Conservation (phyloP, 306 rosid genomes). For the Hippophae gyantsensis region DNA sequence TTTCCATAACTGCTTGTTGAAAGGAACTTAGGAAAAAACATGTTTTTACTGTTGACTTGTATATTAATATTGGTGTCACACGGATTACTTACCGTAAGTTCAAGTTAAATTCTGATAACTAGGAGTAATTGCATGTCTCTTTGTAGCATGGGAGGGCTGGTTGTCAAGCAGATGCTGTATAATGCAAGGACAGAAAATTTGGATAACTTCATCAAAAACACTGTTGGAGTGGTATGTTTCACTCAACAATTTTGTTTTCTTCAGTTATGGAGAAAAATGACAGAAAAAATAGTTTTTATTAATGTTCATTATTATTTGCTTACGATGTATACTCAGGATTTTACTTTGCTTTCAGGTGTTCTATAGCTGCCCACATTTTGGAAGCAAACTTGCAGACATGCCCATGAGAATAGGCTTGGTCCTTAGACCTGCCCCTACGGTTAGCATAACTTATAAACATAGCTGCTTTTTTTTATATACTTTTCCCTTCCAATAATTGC, state of each 20-base stretch:
- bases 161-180: conserved; percentile 85
- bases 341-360: conserved; percentile 55
- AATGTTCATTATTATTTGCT: too few species aligned
- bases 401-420: conserved; percentile 97
- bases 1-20: too few species aligned
- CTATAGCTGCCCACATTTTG: conserved; percentile 98
- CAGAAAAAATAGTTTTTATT: too few species aligned
- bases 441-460: conserved; percentile 36
- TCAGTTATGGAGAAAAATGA: too few species aligned
- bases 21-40: too few species aligned
- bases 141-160: conserved; percentile 94
- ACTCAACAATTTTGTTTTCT: conserved; percentile 7
- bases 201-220: conserved; percentile 66
- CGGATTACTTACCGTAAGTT: too few species aligned
- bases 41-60: neutral
- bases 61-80: too few species aligned
- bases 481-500: neutral
- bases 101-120: neutral
- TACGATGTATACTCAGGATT: neutral
- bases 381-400: conserved; percentile 98
- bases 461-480: neutral
- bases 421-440: conserved; percentile 84
- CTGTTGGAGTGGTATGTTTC: conserved; percentile 72
- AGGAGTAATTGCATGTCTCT: conserved; percentile 11
- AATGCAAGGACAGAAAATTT: conserved; percentile 64